phyloP scores from a whole-genome alignment of 805 yeast species.

The Cyberlindnera euphorbiiphila region DNA sequence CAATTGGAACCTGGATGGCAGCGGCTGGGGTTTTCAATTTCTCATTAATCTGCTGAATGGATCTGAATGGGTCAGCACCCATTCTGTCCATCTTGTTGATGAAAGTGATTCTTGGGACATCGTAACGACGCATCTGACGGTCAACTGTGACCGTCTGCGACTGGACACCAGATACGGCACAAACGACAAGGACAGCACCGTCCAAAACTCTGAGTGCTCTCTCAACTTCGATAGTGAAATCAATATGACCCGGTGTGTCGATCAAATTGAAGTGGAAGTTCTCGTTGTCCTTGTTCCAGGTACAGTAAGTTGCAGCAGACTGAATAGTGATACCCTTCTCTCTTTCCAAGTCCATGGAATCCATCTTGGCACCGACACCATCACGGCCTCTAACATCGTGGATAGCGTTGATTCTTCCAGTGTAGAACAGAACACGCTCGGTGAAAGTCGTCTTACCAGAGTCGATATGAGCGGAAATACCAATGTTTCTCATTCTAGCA shows the following conservation, averaged over 20 bases:
- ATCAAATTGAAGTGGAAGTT: constrained; percentile 88
- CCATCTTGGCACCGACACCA: constrained; percentile 99
- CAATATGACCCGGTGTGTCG: constrained; percentile 99
- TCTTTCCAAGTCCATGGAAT: constrained; percentile 96
- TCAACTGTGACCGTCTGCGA: constrained; percentile 98
- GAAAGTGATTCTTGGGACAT: constrained; percentile 94
- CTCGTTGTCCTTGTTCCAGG: constrained; percentile 76
- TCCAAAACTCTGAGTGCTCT: constrained; percentile 96
- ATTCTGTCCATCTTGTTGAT: constrained; percentile 98
- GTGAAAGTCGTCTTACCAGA: constrained; percentile 98
- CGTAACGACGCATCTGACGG: constrained; percentile 97
- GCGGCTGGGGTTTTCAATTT: constrained; percentile 94
- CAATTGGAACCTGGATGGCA: constrained; percentile 97
- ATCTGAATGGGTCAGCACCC: constrained; percentile 98
- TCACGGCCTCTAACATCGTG: constrained; percentile 97
- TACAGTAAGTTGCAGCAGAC: constrained; percentile 97
- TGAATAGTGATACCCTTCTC: constrained; percentile 99
- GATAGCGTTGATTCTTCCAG: constrained; percentile 95
- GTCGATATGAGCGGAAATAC: constrained; percentile 97
- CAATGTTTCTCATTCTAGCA: constrained; percentile 79
- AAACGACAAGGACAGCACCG: constrained; percentile 97
- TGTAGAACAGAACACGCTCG: constrained; percentile 92
- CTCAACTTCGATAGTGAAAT: constrained; percentile 97
- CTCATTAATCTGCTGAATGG: constrained; percentile 82
- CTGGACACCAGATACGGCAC: constrained; percentile 98